Percentiles rank a stretch among this genome's conserved stretches.
phyloP scores from a whole-genome alignment of 176 grass and related monocot species.

The Oryza brachyantha region DNA sequence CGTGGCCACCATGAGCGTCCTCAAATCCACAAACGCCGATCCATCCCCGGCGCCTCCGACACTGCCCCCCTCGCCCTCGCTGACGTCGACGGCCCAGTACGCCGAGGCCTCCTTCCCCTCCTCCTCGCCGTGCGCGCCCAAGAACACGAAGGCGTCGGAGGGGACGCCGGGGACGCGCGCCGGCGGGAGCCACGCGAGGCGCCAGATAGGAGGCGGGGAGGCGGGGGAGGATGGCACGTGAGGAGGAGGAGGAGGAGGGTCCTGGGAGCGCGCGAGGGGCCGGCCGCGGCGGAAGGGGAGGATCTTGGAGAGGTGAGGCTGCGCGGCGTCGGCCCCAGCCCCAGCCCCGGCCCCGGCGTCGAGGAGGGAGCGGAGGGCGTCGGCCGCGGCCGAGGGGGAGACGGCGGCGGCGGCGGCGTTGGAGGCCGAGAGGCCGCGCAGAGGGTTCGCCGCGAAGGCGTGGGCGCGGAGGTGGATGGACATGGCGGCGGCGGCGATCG shows the following conservation, averaged over 20 bases:
- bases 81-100: conserved; percentile 77
- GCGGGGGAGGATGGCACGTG: background rate
- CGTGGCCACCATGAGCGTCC: conserved; percentile 90
- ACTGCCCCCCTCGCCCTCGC: conserved; percentile 9
- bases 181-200: conserved; percentile 67
- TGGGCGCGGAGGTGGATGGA: conserved; percentile 61
- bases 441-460: conserved; percentile 79
- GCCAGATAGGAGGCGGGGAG: conserved; percentile 36
- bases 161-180: conserved; percentile 33
- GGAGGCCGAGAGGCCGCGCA: conserved; percentile 43
- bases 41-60: conserved; percentile 43
- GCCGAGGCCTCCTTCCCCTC: conserved; percentile 40
- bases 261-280: conserved; percentile 56
- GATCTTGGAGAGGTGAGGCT: conserved; percentile 36
- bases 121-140: conserved; percentile 48
- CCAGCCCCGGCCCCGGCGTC: conserved; percentile 9
- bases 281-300: conserved; percentile 76
- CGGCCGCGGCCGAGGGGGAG: conserved; percentile 41
- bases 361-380: conserved; percentile 51
- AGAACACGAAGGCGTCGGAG: conserved; percentile 60
- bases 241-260: background rate
- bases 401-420: background rate
- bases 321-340: conserved; percentile 3
- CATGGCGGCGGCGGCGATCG: conserved; percentile 42
- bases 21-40: conserved; percentile 68